phyloP scores from a whole-genome alignment of 106 monocot genomes.

The Gastrodia elata region DNA sequence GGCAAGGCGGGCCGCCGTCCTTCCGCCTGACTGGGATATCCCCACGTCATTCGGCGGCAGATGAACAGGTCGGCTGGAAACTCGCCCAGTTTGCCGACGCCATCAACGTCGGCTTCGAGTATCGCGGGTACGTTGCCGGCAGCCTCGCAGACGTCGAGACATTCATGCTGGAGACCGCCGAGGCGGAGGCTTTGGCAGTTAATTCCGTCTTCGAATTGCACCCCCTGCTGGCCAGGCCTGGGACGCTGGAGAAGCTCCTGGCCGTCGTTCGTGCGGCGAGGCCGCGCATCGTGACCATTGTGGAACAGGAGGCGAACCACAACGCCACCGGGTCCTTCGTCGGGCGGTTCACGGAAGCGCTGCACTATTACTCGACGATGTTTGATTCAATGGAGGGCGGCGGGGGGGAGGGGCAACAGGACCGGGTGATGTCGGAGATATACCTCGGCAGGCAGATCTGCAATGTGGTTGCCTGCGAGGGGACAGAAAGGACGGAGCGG shows the following conservation, averaged over 20 bases:
- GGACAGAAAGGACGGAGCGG: conserved; percentile 57
- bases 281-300: conserved; percentile 70
- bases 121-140: conserved; percentile 50
- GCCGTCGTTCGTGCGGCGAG: conserved; percentile 38
- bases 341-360: conserved; percentile 67
- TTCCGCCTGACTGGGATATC: conserved; percentile 87
- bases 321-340: conserved; percentile 46
- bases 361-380: conserved; percentile 97
- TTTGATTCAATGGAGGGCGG: conserved; percentile 74
- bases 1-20: conserved; percentile 69
- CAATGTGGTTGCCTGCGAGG: conserved; percentile 80
- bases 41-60: conserved; percentile 59
- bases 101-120: conserved; percentile 71
- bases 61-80: conserved; percentile 75
- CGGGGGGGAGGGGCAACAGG: conserved; percentile 14
- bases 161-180: conserved; percentile 41
- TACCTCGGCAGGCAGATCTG: conserved; percentile 85
- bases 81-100: conserved; percentile 81
- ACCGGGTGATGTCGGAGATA: conserved; percentile 68
- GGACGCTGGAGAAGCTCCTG: conserved; percentile 56
- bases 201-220: conserved; percentile 87
- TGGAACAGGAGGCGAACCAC: conserved; percentile 90
- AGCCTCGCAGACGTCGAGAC: conserved; percentile 74
- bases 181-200: conserved; percentile 56
- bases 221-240: conserved; percentile 47